Evolutionary conservation across 805 yeast genomes (phyloP).

Genomic region (Blastobotrys parvus): DNA sequence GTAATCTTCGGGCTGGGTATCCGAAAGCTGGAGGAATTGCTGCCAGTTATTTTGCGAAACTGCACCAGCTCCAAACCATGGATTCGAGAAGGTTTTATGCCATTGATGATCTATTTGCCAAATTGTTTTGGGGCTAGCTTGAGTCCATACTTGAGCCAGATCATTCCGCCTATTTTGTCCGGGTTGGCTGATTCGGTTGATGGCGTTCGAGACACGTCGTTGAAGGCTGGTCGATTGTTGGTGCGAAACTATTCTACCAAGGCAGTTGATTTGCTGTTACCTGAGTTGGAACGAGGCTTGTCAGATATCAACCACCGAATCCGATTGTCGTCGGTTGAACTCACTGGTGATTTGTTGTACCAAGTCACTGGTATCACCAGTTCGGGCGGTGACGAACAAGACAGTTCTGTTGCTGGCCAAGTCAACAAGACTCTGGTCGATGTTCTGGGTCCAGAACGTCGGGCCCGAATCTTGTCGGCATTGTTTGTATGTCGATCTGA

Average conservation of each 20-base stretch:
- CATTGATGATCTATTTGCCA: slow-evolving; percentile 79
- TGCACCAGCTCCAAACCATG: slow-evolving; percentile 59
- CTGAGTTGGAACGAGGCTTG: slow-evolving; percentile 87
- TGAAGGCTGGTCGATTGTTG: slow-evolving; percentile 86
- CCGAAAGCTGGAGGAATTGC: slow-evolving; percentile 74
- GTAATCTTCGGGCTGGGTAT: slow-evolving; percentile 89
- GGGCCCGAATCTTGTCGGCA: slow-evolving; percentile 79
- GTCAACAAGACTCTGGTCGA: slow-evolving; percentile 55
- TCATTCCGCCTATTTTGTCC: slow-evolving; percentile 84
- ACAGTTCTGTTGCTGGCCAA: slow-evolving; percentile 30
- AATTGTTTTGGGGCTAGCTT: slow-evolving; percentile 90
- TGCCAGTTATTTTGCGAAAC: slow-evolving; percentile 70
- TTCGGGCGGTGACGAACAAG: slow-evolving; percentile 59
- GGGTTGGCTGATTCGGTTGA: slow-evolving; percentile 90
- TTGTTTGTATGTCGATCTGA: slow-evolving; percentile 93
- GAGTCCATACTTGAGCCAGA: slow-evolving; percentile 75
- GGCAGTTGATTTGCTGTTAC: slow-evolving; percentile 87
- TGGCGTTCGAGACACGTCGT: slow-evolving; percentile 76
- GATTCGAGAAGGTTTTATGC: slow-evolving; percentile 88
- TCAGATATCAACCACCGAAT: slow-evolving; percentile 77
- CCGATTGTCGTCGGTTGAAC: slow-evolving; percentile 87
- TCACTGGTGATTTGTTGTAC: slow-evolving; percentile 89
- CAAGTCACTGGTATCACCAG: slow-evolving; percentile 88
- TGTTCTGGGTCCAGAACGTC: slow-evolving; percentile 77
- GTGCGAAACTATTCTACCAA: slow-evolving; percentile 86